phyloP scores from a whole-genome alignment of 2,329 filamentous ascomycete species.

The Neofusicoccum cordaticola region DNA sequence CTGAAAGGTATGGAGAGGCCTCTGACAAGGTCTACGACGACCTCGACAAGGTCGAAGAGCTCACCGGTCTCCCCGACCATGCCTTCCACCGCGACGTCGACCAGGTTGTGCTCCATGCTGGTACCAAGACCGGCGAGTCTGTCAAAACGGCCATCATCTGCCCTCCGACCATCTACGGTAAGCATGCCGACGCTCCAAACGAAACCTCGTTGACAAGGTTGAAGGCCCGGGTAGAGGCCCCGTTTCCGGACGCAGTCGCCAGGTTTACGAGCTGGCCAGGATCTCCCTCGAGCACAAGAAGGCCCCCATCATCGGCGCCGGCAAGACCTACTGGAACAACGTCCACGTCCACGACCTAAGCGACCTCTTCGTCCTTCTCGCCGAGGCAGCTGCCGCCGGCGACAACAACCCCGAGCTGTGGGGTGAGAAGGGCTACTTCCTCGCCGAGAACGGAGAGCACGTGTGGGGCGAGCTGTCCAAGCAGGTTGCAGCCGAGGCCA shows the following conservation, averaged over 20 bases:
- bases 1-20: slow-evolving; percentile 43
- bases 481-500: slow-evolving; percentile 39
- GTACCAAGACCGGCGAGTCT: slow-evolving; percentile 18
- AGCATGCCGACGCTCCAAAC: slow-evolving; percentile 50
- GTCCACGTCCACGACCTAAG: slow-evolving; percentile 62
- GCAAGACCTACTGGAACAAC: slow-evolving; percentile 56
- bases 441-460: slow-evolving; percentile 62
- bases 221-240: slow-evolving; percentile 58
- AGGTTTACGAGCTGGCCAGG: slow-evolving; percentile 54
- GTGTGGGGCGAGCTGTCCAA: slow-evolving; percentile 60
- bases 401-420: slow-evolving; percentile 43
- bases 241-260: slow-evolving; percentile 53
- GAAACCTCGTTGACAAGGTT: slow-evolving; percentile 31
- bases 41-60: slow-evolving; percentile 54
- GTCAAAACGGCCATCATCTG: slow-evolving; percentile 53
- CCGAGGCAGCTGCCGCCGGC: slow-evolving; percentile 55
- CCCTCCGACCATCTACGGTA: slow-evolving; percentile 63
- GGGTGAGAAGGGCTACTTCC: slow-evolving; percentile 65
- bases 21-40: slow-evolving; percentile 58
- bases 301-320: slow-evolving; percentile 56
- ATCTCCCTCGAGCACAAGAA: slow-evolving; percentile 51
- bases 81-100: slow-evolving; percentile 67
- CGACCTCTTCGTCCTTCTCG: slow-evolving; percentile 53
- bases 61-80: slow-evolving; percentile 55
- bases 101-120: slow-evolving; percentile 58